phyloP scores from a whole-genome alignment of 345 rosid genomes.

The Isatis tinctoria region DNA sequence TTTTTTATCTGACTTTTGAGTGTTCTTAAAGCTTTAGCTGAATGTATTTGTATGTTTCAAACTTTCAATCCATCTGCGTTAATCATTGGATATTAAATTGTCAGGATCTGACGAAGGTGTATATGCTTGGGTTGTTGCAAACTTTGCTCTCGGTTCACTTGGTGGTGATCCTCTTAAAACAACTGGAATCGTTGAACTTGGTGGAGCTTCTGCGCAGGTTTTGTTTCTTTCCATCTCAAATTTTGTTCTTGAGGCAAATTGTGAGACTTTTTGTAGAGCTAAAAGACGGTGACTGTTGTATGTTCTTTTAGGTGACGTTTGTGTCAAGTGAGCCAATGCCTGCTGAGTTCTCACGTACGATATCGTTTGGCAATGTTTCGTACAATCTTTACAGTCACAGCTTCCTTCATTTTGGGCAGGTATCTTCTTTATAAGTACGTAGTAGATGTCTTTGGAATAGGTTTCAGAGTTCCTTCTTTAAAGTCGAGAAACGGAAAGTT shows the following conservation, averaged over 20 bases:
- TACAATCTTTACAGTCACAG: conserved; percentile 95
- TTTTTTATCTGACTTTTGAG: not conserved
- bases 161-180: conserved; percentile 78
- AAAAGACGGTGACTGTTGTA: not conserved
- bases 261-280: conserved; percentile 1
- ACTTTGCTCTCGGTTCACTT: conserved; percentile 73
- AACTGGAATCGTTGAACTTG: conserved; percentile 96
- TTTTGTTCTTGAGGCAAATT: not conserved
- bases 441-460: not conserved
- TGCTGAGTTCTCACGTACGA: conserved; percentile 56
- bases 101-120: conserved; percentile 91
- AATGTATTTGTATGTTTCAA: not conserved
- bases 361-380: conserved; percentile 65
- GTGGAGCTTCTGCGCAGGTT: conserved; percentile 99
- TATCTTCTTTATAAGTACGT: conserved; percentile 16
- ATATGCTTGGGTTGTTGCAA: conserved; percentile 95
- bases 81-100: conserved; percentile 1
- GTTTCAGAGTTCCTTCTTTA: not conserved
- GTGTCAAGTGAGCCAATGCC: conserved; percentile 74
- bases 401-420: conserved; percentile 97
- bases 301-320: conserved; percentile 68
- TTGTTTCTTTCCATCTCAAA: not conserved
- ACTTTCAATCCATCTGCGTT: not conserved
- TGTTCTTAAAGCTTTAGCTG: not conserved
- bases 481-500: not conserved